Evolutionary conservation across 352 stramenopile species (phyloP), one percentile per base, ranked within the genome.

Genomic region (Halophytophthora batemanensis): DNA sequence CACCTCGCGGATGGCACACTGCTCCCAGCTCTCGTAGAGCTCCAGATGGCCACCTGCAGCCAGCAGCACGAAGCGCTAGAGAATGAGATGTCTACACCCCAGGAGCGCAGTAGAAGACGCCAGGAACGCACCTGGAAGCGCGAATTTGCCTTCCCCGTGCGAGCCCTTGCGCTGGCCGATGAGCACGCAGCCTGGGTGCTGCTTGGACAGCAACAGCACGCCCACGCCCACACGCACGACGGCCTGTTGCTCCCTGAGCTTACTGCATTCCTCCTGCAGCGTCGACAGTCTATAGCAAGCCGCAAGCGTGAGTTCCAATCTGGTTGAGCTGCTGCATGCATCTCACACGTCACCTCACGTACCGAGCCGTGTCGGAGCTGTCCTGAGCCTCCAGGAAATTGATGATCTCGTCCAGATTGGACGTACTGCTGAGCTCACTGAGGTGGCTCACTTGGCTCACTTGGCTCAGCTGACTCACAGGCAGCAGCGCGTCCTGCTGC

Each of bases 401-500:
- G 55, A 93, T 87, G 56, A 93, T 91, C 42, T 87, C 81, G 60
- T 91, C 82, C 46, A 93, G 59, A 37, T 93, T 87, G 36, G 81
- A 90, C 37, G 82, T 92, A 28, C 72, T 87, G 65, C 76, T 90
- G 37, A 92, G 66, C 59, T 91, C 79, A 48, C 83, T 90, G 77
- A 77, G 86, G 45, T 93, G 78, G 44, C 83, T 93, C 15, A 70
- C 52, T 36, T 90, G 79, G 45, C 75, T 90, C 39, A 87, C 59
- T 53, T 89, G 74, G 50, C 75, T 88, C 50, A 88, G 43, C 46
- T 90, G 76, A 50, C 76, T 90, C 42, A 86, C 66, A 22, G 71
- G 77, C 21, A 82, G 67, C 39, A 85, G 71, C 2, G 51, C 68
- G 42, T 84, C 69, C 18, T 57, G 57, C 36, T 61, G 19, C 14